Percentiles rank a stretch among this genome's conserved stretches.
Evolutionary conservation across 768 basidiomycete species (phyloP).

Genomic region (Mycena filopes): DNA sequence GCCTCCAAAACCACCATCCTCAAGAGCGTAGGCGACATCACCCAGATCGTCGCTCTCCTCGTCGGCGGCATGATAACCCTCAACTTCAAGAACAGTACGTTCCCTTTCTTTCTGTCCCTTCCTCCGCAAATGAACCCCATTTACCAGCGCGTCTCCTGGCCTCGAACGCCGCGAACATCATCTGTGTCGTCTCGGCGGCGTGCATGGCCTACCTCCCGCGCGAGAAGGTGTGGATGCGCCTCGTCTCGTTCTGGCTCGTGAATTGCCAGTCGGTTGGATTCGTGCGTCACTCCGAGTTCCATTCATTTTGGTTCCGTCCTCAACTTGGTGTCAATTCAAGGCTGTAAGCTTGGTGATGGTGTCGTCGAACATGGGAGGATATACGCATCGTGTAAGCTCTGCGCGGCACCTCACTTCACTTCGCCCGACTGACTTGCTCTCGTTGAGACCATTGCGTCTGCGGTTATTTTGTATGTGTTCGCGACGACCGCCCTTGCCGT

Average conservation of each 20-base stretch:
- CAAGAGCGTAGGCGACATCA: constrained; percentile 36
- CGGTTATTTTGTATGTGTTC: constrained; percentile 27
- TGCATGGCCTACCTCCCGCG: constrained; percentile 36
- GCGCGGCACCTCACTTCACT: not conserved
- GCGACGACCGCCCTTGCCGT: not conserved
- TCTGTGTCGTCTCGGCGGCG: constrained; percentile 34
- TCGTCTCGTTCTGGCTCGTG: constrained; percentile 36
- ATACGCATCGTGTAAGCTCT: constrained; percentile 30
- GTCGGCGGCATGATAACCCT: constrained; percentile 33
- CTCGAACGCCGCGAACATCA: constrained; percentile 33
- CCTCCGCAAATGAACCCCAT: too few species aligned
- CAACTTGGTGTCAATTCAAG: too few species aligned
- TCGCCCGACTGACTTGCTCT: not conserved
- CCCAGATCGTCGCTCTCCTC: constrained; percentile 34
- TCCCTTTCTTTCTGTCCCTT: not conserved
- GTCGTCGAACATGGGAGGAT: constrained; percentile 37
- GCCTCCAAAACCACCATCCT: constrained; percentile 34
- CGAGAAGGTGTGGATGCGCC: constrained; percentile 30
- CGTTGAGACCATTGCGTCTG: constrained; percentile 29
- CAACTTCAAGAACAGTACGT: constrained; percentile 32
- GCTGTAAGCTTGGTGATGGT: constrained; percentile 34
- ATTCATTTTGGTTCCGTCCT: too few species aligned
- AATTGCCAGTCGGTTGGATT: constrained; percentile 37
- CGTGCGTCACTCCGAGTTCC: constrained; percentile 19
- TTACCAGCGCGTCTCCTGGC: constrained; percentile 33